Evolutionary conservation across 768 basidiomycete genomes (phyloP), one percentile per base, ranked within the genome.

Genomic region (Boletus fagicola): DNA sequence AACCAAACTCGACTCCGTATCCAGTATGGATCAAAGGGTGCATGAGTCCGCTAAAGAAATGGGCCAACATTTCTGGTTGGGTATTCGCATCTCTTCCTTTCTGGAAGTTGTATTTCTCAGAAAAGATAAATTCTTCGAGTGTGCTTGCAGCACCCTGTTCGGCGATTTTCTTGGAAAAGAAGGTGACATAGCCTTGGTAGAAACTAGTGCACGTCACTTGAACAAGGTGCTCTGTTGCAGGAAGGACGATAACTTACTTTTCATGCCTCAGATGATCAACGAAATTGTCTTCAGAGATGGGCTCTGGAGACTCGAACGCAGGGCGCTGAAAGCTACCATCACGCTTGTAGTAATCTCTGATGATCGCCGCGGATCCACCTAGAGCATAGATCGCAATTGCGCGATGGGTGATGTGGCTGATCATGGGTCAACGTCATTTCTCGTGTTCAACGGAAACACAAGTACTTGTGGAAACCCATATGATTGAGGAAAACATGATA

Each of bases 11-110:
- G 4, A 76, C 57, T 0, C 86, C 87, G 60, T 83, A 80, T 3
- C 84, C 86, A 9, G 73, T 62, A 62, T 88, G 84, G 45, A 89
- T 88, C 51, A 88, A 45, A 0, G 87, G 78, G 61, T 90, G 88
- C 2, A 88, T 7, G 22, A 88, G 61, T 0, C 79, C 83, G 0
- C 75, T 69, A 11, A 58, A 22, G 54, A 83, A 75, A 18, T 84
- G 80, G 51, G 70, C 74, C 8, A 88, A 66, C 82, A 89, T 83
- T 54, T 77, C 72, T 0, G 82, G 83, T 30, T 80, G 76, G 2
- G 55, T 5, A 0, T 44, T 45, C 2, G 38, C 50, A 28, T 64
- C 53, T 26, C 54, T 57, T 31, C 60, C 66, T 20, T 60, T 9
- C 40, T 45, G 59, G 16, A 59, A 62, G 39, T 70, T 74, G 51